These are phyloP conservation scores for Eutypella sp. DNA, from an alignment of 2,329 filamentous ascomycete genomes.

Conservation along the genomic window DNA sequence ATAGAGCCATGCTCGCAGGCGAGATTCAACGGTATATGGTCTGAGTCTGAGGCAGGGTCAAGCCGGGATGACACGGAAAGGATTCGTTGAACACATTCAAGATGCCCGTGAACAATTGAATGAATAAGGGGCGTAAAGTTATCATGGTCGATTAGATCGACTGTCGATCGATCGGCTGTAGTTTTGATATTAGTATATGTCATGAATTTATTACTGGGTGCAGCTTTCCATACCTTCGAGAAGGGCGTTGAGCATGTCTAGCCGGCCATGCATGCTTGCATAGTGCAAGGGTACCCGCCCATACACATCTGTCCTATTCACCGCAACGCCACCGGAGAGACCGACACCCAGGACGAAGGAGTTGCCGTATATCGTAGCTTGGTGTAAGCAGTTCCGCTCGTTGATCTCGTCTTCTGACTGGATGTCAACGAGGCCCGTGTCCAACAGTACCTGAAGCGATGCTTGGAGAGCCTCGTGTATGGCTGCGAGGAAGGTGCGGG, in stretches of 20 bases:
- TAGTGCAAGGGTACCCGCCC: slow-evolving; percentile 92
- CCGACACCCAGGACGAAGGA: slow-evolving; percentile 71
- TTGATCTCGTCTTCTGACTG: slow-evolving; percentile 96
- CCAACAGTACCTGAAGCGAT: slow-evolving; percentile 69
- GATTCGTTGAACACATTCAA: slow-evolving; percentile 74
- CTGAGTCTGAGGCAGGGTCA: slow-evolving; percentile 77
- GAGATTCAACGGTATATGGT: slow-evolving; percentile 90
- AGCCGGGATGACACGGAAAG: slow-evolving; percentile 76
- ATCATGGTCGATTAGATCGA: slow-evolving; percentile 89
- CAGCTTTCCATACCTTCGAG: slow-evolving; percentile 48
- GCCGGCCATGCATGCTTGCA: slow-evolving; percentile 87
- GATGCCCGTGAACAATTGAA: slow-evolving; percentile 82
- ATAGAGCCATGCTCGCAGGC: slow-evolving; percentile 91
- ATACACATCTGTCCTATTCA: slow-evolving; percentile 83
- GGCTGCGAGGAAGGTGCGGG: slow-evolving; percentile 82
- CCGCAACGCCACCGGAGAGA: slow-evolving; percentile 69
- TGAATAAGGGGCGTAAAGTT: slow-evolving; percentile 97
- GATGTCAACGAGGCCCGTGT: slow-evolving; percentile 81
- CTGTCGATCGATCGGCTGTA: slow-evolving; percentile 64
- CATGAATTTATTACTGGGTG: not conserved
- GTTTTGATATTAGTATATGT: slow-evolving; percentile 5
- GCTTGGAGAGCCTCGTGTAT: slow-evolving; percentile 79
- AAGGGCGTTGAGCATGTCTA: slow-evolving; percentile 75
- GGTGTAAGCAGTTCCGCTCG: slow-evolving; percentile 91
- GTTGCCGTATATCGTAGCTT: slow-evolving; percentile 92